phyloP scores from a whole-genome alignment of 441 rosid species.

The Biscutella laevigata region DNA sequence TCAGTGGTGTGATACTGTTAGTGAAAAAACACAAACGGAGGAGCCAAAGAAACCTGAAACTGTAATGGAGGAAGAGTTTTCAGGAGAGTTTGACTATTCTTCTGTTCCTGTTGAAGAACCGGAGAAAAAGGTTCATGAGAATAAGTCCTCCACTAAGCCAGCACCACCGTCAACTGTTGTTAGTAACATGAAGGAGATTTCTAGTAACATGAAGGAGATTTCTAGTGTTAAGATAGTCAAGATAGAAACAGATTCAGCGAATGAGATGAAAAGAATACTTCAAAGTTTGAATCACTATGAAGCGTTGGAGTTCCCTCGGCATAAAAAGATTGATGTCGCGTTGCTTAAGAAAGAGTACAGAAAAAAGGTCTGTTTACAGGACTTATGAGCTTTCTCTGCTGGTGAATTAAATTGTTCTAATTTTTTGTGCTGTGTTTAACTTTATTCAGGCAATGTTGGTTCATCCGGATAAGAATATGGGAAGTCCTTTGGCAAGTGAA shows the following conservation, averaged over 20 bases:
- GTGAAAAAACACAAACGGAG: conserved; percentile 47
- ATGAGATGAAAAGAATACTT: conserved; percentile 89
- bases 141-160: conserved; percentile 59
- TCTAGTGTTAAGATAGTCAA: conserved; percentile 42
- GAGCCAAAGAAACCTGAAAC: conserved; percentile 57
- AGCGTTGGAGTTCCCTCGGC: conserved; percentile 74
- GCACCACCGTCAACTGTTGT: conserved; percentile 43
- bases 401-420: conserved; percentile 17
- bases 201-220: too few species aligned
- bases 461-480: conserved; percentile 98
- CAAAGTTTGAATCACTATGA: conserved; percentile 71
- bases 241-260: conserved; percentile 53
- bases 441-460: conserved; percentile 80
- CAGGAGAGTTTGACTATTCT: conserved; percentile 51
- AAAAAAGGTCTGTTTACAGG: conserved; percentile 50
- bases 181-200: conserved; percentile 37
- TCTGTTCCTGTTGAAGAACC: conserved; percentile 50
- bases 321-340: conserved; percentile 49
- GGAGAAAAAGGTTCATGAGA: conserved; percentile 41
- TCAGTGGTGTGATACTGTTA: conserved; percentile 69
- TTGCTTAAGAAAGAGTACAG: conserved; percentile 77
- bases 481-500: conserved; percentile 89
- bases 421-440: neutral
- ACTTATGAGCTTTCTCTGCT: neutral
- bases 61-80: conserved; percentile 49